A percentile compares a stretch with the other conserved stretches of the same genome.
phyloP scores from a whole-genome alignment of 2,329 filamentous ascomycete species.

The Dactylellina leptospora region DNA sequence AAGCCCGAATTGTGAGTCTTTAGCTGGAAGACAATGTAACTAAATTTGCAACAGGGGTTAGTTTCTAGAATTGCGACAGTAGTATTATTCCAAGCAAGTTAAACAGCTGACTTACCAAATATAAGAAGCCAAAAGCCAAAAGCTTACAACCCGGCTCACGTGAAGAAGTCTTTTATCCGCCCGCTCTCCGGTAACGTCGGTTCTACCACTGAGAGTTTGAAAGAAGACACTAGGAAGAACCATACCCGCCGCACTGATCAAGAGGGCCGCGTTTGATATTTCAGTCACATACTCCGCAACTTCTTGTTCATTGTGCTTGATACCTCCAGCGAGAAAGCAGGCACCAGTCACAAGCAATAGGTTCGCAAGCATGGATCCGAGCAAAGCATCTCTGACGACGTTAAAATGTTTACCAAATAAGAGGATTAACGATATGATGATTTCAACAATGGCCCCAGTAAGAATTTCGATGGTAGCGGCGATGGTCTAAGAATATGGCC shows the following conservation, averaged over 20 bases:
- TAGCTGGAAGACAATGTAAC: conserved; percentile 34
- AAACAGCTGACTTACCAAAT: neutral
- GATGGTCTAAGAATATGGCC: conserved; percentile 66
- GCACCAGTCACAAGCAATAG: conserved; percentile 79
- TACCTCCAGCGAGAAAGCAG: conserved; percentile 80
- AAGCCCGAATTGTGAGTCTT: conserved; percentile 30
- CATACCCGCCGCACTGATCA: conserved; percentile 37
- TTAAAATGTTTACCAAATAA: conserved; percentile 67
- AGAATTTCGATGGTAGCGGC: conserved; percentile 71
- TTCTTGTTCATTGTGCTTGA: conserved; percentile 59
- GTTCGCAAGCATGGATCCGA: conserved; percentile 84
- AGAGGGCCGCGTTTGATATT: conserved; percentile 34
- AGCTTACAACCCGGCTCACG: conserved; percentile 17
- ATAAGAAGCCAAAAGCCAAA: conserved; percentile 11
- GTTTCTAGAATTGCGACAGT: neutral
- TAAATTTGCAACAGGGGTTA: neutral
- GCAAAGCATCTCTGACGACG: conserved; percentile 83
- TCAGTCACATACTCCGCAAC: conserved; percentile 43
- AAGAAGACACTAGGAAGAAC: conserved; percentile 42
- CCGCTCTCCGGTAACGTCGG: neutral
- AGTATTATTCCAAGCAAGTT: neutral
- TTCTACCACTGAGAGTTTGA: conserved; percentile 11
- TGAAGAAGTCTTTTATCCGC: conserved; percentile 10
- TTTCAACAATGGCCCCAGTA: conserved; percentile 79
- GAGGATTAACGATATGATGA: conserved; percentile 82